Conservation (phyloP, 306 rosid species). For the Cucumis cinereus region DNA sequence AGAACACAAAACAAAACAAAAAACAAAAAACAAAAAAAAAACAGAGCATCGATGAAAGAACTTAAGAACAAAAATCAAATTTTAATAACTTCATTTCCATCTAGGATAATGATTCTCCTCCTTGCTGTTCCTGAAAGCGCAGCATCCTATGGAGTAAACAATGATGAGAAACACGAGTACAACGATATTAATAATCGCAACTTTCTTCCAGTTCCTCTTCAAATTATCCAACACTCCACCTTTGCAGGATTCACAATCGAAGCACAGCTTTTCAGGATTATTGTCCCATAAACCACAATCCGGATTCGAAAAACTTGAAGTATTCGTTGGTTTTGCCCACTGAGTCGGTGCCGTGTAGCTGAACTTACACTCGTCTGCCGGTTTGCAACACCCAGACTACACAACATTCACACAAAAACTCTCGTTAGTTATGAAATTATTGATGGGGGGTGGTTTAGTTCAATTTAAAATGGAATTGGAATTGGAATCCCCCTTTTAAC, state of each 20-base stretch:
- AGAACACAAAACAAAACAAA: neutral
- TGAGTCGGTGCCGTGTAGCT: conserved; percentile 20
- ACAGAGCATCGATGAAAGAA: neutral
- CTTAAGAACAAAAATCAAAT: neutral
- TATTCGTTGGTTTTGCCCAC: conserved; percentile 18
- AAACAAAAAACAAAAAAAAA: neutral
- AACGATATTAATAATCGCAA: conserved; percentile 40
- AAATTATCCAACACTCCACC: conserved; percentile 66
- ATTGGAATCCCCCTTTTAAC: no score
- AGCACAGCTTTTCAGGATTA: conserved; percentile 33
- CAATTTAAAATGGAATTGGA: no score
- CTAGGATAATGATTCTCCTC: conserved; percentile 21
- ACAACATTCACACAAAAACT: neutral
- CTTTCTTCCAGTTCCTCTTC: conserved; percentile 56
- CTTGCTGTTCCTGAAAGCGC: conserved; percentile 72
- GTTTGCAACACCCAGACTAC: conserved; percentile 92
- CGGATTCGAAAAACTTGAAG: neutral
- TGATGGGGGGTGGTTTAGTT: neutral
- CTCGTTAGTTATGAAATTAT: neutral
- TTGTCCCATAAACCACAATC: conserved; percentile 56
- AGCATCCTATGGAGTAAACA: conserved; percentile 65
- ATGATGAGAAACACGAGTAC: conserved; percentile 48
- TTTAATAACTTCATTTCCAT: conserved; percentile 12
- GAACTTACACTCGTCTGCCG: conserved; percentile 39
- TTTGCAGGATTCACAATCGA: conserved; percentile 67